Evolutionary conservation across 805 yeast genomes (phyloP).

Genomic region (Hanseniaspora thailandica): DNA sequence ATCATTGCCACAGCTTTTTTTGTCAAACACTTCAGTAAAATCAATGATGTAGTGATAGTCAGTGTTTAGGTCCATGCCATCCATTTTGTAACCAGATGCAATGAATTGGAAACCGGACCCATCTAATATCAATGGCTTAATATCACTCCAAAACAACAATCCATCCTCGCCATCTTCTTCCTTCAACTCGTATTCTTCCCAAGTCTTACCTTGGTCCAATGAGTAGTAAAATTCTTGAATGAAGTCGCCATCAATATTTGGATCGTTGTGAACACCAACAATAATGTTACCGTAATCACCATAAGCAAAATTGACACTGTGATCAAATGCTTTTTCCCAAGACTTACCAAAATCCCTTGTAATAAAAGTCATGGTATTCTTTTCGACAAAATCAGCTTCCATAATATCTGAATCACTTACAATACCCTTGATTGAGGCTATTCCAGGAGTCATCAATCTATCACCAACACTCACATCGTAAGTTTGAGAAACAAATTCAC

Average conservation of each 20-base stretch:
- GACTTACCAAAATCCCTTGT: slow-evolving; percentile 70
- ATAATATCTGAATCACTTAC: slow-evolving; percentile 34
- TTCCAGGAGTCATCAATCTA: slow-evolving; percentile 20
- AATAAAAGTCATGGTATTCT: slow-evolving; percentile 40
- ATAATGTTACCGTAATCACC: slow-evolving; percentile 74
- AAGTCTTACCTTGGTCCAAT: slow-evolving; percentile 60
- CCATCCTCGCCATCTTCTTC: neutral
- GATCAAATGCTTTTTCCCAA: slow-evolving; percentile 49
- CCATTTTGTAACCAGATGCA: slow-evolving; percentile 5
- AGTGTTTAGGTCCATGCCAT: slow-evolving; percentile 8
- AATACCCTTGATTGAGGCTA: slow-evolving; percentile 5
- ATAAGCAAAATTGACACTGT: slow-evolving; percentile 44
- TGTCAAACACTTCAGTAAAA: slow-evolving; percentile 43
- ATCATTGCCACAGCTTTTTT: slow-evolving; percentile 32
- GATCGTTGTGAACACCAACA: slow-evolving; percentile 41
- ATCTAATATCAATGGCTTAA: slow-evolving; percentile 49
- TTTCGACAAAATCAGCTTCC: slow-evolving; percentile 23
- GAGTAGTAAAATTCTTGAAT: slow-evolving; percentile 41
- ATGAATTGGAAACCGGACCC: slow-evolving; percentile 51
- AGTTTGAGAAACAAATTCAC: slow-evolving; percentile 21
- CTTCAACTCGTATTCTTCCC: slow-evolving; percentile 38
- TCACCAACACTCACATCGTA: slow-evolving; percentile 25
- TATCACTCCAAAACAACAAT: neutral
- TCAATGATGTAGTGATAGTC: slow-evolving; percentile 33
- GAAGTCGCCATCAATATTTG: slow-evolving; percentile 28